phyloP scores from a whole-genome alignment of 805 yeast genomes.

The Saccharomycopsis fermentans region DNA sequence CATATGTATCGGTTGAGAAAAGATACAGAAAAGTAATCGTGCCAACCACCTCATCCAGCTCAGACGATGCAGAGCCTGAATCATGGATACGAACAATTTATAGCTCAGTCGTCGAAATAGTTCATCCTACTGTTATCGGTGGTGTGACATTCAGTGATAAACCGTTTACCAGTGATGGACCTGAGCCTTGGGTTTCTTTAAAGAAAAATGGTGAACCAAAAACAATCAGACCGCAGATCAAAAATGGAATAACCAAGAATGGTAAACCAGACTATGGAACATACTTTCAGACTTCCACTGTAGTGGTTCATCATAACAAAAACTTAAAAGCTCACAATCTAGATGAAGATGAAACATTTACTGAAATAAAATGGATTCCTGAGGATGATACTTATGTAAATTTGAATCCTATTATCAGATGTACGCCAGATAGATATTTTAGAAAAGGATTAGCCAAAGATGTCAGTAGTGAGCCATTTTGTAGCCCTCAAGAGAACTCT shows the following conservation, averaged over 20 bases:
- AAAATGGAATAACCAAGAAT: constrained; percentile 59
- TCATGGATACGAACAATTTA: constrained; percentile 74
- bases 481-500: constrained; percentile 62
- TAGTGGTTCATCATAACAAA: constrained; percentile 45
- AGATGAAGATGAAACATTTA: constrained; percentile 47
- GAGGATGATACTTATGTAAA: constrained; percentile 68
- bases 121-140: constrained; percentile 57
- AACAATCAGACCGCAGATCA: constrained; percentile 66
- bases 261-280: constrained; percentile 66
- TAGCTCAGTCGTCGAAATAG: constrained; percentile 43
- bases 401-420: constrained; percentile 71
- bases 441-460: constrained; percentile 52
- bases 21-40: constrained; percentile 13
- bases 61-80: constrained; percentile 32
- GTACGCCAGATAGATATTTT: constrained; percentile 70
- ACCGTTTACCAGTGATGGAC: constrained; percentile 46
- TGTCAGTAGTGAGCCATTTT: constrained; percentile 63
- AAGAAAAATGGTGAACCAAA: constrained; percentile 71
- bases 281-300: constrained; percentile 62
- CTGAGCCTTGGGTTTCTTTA: constrained; percentile 74
- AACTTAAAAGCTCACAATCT: constrained; percentile 65
- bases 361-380: constrained; percentile 43
- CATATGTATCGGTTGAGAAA: constrained; percentile 1
- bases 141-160: constrained; percentile 44
- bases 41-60: constrained; percentile 28